Evolutionary conservation across 768 basidiomycete genomes (phyloP).

Genomic region (Botryobasidium botryosum): DNA sequence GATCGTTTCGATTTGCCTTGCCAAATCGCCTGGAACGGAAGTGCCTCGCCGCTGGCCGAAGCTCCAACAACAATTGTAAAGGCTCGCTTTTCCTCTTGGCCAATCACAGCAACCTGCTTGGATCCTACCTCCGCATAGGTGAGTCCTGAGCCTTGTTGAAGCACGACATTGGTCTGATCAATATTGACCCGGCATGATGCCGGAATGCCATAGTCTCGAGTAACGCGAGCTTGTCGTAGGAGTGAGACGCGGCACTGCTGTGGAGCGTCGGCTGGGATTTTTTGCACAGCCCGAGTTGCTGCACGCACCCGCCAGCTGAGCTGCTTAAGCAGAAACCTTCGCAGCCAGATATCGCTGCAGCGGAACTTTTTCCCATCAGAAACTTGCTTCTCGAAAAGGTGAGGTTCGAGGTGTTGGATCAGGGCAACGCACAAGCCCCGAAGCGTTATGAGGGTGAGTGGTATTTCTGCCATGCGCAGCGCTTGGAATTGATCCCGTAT

Average conservation of each 20-base stretch:
- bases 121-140: conserved; percentile 14
- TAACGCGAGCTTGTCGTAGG: conserved; percentile 13
- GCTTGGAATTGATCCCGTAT: neutral
- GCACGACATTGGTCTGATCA: conserved; percentile 15
- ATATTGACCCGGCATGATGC: conserved; percentile 14
- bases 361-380: conserved; percentile 18
- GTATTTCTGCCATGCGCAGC: conserved; percentile 13
- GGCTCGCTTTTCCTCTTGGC: conserved; percentile 19
- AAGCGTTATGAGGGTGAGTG: conserved; percentile 17
- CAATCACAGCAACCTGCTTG: conserved; percentile 17
- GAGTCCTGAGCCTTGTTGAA: conserved; percentile 9
- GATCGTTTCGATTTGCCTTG: conserved; percentile 12
- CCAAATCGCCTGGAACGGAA: conserved; percentile 23
- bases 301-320: conserved; percentile 18
- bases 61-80: conserved; percentile 19
- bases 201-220: conserved; percentile 14
- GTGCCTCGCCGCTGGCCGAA: conserved; percentile 15
- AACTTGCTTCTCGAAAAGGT: conserved; percentile 16
- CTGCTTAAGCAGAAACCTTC: conserved; percentile 13
- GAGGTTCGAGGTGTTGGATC: conserved; percentile 15
- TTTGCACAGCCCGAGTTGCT: conserved; percentile 22
- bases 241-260: conserved; percentile 10
- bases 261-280: conserved; percentile 15
- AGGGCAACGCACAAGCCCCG: conserved; percentile 19
- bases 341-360: conserved; percentile 18